Base-by-base conservation (phyloP, 2,329 filamentous ascomycete species). In the Sporothrix mexicana region DNA sequence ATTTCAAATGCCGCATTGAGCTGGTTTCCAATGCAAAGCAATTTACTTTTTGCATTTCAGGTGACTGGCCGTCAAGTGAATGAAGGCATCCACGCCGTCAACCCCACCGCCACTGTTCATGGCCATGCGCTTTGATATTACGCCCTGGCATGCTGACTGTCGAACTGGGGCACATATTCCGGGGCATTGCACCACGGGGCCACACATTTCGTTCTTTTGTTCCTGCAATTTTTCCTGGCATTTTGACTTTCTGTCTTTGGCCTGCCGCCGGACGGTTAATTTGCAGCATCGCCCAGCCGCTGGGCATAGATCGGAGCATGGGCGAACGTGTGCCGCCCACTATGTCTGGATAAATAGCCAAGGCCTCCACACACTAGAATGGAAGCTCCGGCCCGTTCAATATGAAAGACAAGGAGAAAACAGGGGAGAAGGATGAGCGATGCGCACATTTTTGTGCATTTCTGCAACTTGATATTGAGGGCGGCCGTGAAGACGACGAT, bases 1-100 rank as follows among this genome's bases (percentile, higher is more conserved):
- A 55, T 20, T 23, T 45, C 36, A 49, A 49, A 49, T 66, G 62
- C 62, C 62, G 43, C 62, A 66, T 66, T 49, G 62, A 3, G 43
- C 62, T 17, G 62, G 43, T 66, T 23, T 62, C 45, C 36, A 13
- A 62, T 23, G 59, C 59, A 43, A 17, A 4, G 59, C 59, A 62
- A 62, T 43, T 41, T 45, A 62, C 30, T 45, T 43, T 62, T 8
- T 36, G 5, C 59, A 23, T 2, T 62, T 62, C 36, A 62, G 36
- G 59, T 62, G 59, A 62, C 59, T 43, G 17, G 30, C 30, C 30
- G 30, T 36, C 17, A 45, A n/a, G 6, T 12, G 6, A 53, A 36
- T 36, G 30, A 59, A 13, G 55, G 53, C 55, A 30, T 15, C 55
- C 8, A 30, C 7, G 30, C 57, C 57, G n/a, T n/a, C n/a, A 20